Conservation (phyloP, 1,284 basidiomycete genomes). For the Ceratobasidium sp. region DNA sequence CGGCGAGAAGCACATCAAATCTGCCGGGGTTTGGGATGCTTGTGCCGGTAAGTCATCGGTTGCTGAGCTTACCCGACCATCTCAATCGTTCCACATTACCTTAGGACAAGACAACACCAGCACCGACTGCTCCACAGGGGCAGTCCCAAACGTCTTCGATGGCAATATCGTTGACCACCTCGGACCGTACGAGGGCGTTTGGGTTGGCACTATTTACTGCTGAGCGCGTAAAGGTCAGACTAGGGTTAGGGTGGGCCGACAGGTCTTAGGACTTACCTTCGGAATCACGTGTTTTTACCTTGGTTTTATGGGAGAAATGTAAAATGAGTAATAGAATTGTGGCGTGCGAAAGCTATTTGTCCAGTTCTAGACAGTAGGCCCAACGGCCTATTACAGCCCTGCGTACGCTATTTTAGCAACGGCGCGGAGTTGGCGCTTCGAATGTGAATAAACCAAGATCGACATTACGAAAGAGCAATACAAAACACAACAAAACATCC, state of each 20-base stretch:
- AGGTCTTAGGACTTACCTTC: too few relatives aligned
- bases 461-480: neutral
- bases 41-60: too few relatives aligned
- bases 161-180: slow-evolving; percentile 46
- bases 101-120: slow-evolving; percentile 47
- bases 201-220: slow-evolving; percentile 44
- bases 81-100: neutral
- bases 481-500: neutral
- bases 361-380: too few relatives aligned
- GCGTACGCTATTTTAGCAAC: neutral
- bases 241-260: neutral
- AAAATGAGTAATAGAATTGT: slow-evolving; percentile 1
- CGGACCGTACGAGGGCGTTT: slow-evolving; percentile 43
- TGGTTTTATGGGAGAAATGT: slow-evolving; percentile 18
- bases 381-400: neutral
- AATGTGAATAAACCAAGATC: neutral
- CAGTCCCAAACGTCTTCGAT: slow-evolving; percentile 45
- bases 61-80: neutral
- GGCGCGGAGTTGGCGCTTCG: neutral
- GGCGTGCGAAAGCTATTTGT: neutral
- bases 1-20: slow-evolving; percentile 69
- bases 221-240: neutral
- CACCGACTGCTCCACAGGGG: slow-evolving; percentile 42
- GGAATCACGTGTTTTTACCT: neutral
- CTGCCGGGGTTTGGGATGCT: slow-evolving; percentile 60